Evolutionary conservation across 192 early-diverging fungal genomes (phyloP).

Genomic region (Chytriomyces confervae): DNA sequence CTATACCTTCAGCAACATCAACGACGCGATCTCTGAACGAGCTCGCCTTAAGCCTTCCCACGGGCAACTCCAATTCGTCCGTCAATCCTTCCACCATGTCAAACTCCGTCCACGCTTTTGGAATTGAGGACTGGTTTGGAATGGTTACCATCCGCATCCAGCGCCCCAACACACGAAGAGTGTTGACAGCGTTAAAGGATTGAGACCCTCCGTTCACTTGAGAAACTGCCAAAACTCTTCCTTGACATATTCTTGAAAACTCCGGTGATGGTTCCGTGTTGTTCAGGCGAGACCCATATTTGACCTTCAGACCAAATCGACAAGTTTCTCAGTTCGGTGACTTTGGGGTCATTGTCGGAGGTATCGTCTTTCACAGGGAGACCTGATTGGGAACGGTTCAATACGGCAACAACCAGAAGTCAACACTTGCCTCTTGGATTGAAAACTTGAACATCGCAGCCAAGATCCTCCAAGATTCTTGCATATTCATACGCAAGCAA

Average conservation of each 20-base stretch:
- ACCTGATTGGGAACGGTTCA: conserved; percentile 23
- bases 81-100: conserved; percentile 27
- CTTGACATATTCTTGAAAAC: conserved; percentile 60
- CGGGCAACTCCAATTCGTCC: conserved; percentile 13
- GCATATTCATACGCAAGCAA: conserved; percentile 58
- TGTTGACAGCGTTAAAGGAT: conserved; percentile 60
- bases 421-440: conserved; percentile 37
- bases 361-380: conserved; percentile 59
- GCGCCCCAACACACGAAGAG: conserved; percentile 52
- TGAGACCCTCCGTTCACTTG: conserved; percentile 60
- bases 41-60: conserved; percentile 53
- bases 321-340: conserved; percentile 53
- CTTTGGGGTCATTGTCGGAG: conserved; percentile 55
- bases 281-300: conserved; percentile 60
- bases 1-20: conserved; percentile 51
- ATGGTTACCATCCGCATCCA: conserved; percentile 67
- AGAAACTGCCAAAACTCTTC: conserved; percentile 49
- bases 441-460: conserved; percentile 56
- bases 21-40: conserved; percentile 53
- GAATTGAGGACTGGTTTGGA: conserved; percentile 59
- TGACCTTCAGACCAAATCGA: conserved; percentile 61
- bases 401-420: background rate
- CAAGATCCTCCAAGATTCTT: conserved; percentile 54
- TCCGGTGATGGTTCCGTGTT: conserved; percentile 58
- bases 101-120: conserved; percentile 64